Evolutionary conservation across 495 filamentous ascomycete genomes (phyloP).

Genomic region (Clohesyomyces aquaticus): DNA sequence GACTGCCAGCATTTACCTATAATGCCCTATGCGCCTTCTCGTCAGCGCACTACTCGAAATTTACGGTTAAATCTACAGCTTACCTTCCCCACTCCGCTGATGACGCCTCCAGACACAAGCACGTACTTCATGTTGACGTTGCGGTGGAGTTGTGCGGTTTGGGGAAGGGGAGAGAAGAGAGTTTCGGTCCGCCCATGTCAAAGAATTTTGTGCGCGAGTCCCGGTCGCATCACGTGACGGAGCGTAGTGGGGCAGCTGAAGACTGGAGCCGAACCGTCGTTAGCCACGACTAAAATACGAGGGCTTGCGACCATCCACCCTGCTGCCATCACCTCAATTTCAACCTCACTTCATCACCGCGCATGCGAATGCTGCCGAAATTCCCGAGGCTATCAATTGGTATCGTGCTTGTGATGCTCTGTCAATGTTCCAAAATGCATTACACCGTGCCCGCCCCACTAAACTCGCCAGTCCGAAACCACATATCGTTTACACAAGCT

Average conservation of each 20-base stretch:
- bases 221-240: too few species aligned
- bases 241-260: constrained; percentile 9
- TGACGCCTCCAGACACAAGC: constrained; percentile 77
- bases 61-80: background rate
- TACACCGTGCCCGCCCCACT: constrained; percentile 18
- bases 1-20: constrained; percentile 60
- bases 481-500: constrained; percentile 2
- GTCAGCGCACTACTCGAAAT: constrained; percentile 1
- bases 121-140: constrained; percentile 75
- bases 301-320: constrained; percentile 9
- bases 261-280: background rate
- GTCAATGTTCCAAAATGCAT: constrained; percentile 30
- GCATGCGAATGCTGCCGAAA: background rate
- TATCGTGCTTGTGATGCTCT: constrained; percentile 37
- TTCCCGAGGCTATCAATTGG: constrained; percentile 32
- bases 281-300: constrained; percentile 16
- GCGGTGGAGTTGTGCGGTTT: constrained; percentile 32
- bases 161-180: constrained; percentile 44
- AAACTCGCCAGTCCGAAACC: background rate
- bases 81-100: constrained; percentile 72
- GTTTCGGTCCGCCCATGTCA: background rate
- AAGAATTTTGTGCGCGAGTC: constrained; percentile 21
- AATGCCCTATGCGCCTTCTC: constrained; percentile 59
- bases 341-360: constrained; percentile 22
- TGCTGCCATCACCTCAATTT: constrained; percentile 8